phyloP scores from a whole-genome alignment of 148 eudicot species.

The Heliosperma pusillum region DNA sequence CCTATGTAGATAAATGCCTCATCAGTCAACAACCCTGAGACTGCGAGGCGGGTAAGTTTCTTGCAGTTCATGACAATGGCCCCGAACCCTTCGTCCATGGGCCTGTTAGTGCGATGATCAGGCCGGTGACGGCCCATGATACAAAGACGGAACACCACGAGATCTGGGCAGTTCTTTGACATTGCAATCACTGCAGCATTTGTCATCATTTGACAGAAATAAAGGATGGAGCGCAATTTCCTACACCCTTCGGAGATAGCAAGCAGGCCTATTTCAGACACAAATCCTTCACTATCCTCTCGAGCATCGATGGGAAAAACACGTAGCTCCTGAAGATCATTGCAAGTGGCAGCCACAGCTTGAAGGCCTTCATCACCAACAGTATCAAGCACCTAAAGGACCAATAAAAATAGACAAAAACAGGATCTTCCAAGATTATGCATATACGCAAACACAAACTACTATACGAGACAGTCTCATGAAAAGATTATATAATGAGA shows the following conservation, averaged over 20 bases:
- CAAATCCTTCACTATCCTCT: slow-evolving; percentile 67
- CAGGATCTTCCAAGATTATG: background rate
- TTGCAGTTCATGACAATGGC: slow-evolving; percentile 88
- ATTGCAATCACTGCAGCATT: slow-evolving; percentile 77
- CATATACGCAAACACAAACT: background rate
- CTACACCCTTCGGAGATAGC: slow-evolving; percentile 80
- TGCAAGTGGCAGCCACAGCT: slow-evolving; percentile 73
- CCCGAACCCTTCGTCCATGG: slow-evolving; percentile 93
- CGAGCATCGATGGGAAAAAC: slow-evolving; percentile 73
- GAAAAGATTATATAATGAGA: no score
- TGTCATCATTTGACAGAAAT: slow-evolving; percentile 87
- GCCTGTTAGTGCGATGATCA: slow-evolving; percentile 60
- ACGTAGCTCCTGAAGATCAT: slow-evolving; percentile 73
- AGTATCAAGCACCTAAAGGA: slow-evolving; percentile 65
- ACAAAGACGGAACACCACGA: slow-evolving; percentile 76
- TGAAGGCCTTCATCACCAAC: slow-evolving; percentile 78
- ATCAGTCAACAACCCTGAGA: slow-evolving; percentile 75
- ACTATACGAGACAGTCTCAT: background rate
- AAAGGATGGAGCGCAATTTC: slow-evolving; percentile 61
- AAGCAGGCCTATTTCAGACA: slow-evolving; percentile 72
- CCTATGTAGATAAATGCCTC: slow-evolving; percentile 69
- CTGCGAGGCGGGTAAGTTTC: slow-evolving; percentile 77
- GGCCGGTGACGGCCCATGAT: slow-evolving; percentile 77
- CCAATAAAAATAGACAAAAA: slow-evolving; percentile 3
- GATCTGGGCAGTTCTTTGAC: slow-evolving; percentile 78